Conservation (phyloP, 2,329 filamentous ascomycete genomes). For the Diaporthe australafricana region DNA sequence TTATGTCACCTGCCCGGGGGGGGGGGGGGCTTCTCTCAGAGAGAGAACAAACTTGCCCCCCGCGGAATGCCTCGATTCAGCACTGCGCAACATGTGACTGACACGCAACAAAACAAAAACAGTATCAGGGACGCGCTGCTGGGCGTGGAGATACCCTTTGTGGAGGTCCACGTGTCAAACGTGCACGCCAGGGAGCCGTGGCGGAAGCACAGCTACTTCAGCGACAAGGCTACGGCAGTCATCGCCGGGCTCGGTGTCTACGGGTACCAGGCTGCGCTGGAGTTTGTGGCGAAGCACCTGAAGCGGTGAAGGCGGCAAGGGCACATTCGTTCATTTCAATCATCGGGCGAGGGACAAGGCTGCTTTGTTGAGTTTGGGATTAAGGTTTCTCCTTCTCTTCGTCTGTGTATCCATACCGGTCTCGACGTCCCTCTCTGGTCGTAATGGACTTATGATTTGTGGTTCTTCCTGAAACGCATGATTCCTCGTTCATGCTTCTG, state of each 20-base stretch:
- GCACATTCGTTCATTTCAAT: no score
- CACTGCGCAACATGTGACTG: not conserved
- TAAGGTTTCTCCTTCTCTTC: no score
- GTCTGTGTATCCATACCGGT: not conserved
- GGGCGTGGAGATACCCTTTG: conserved; percentile 77
- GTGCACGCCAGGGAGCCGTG: conserved; percentile 78
- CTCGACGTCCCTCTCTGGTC: not conserved
- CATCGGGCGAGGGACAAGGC: not conserved
- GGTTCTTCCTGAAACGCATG: not conserved
- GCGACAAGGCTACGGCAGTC: conserved; percentile 80
- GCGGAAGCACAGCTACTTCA: conserved; percentile 77
- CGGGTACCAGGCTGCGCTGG: conserved; percentile 71
- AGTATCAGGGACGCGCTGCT: conserved; percentile 77
- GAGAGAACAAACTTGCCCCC: not conserved
- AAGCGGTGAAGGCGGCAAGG: conserved; percentile 44
- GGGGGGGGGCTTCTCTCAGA: not conserved
- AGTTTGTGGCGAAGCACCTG: conserved; percentile 61
- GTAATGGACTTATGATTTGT: not conserved
- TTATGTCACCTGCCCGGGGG: not conserved
- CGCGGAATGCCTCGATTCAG: not conserved
- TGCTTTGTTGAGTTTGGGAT: not conserved
- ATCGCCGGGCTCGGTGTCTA: conserved; percentile 76
- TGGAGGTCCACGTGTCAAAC: conserved; percentile 83
- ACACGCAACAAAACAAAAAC: no score
- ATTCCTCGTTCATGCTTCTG: not conserved